Evolutionary conservation across 495 filamentous ascomycete genomes (phyloP).

Genomic region (Xylaria sp.): DNA sequence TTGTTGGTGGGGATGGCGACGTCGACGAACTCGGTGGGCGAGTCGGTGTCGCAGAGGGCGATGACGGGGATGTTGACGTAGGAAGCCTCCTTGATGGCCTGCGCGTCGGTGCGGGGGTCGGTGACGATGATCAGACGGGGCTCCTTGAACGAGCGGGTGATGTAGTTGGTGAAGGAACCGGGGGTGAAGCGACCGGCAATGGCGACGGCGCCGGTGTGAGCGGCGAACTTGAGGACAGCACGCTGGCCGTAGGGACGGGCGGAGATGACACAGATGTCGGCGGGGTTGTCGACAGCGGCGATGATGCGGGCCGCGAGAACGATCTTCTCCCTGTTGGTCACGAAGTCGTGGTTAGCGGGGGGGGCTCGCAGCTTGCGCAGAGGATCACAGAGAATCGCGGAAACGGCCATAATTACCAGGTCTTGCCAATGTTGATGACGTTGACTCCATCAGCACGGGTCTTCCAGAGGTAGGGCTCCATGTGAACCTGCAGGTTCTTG

Average conservation of each 20-base stretch:
- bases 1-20: conserved; percentile 99
- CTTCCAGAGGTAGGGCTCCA: conserved; percentile 99
- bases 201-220: conserved; percentile 95
- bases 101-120: conserved; percentile 98
- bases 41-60: conserved; percentile 98
- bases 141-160: conserved; percentile 99
- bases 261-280: conserved; percentile 98
- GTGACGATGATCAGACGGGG: conserved; percentile 99
- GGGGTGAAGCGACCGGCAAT: conserved; percentile 99
- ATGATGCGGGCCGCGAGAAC: conserved; percentile 98
- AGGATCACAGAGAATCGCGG: background rate
- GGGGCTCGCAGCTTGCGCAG: background rate
- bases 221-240: conserved; percentile 98
- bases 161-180: conserved; percentile 99
- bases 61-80: conserved; percentile 99
- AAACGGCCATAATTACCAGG: conserved; percentile 70
- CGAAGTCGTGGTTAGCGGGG: conserved; percentile 29
- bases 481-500: conserved; percentile 98
- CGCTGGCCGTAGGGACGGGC: conserved; percentile 99
- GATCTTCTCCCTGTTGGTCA: conserved; percentile 87
- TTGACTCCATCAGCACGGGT: conserved; percentile 97
- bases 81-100: conserved; percentile 99
- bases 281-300: conserved; percentile 97
- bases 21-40: conserved; percentile 98
- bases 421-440: conserved; percentile 99